phyloP scores from a whole-genome alignment of 2,329 filamentous ascomycete genomes.

The Magnaporthales sp. region DNA sequence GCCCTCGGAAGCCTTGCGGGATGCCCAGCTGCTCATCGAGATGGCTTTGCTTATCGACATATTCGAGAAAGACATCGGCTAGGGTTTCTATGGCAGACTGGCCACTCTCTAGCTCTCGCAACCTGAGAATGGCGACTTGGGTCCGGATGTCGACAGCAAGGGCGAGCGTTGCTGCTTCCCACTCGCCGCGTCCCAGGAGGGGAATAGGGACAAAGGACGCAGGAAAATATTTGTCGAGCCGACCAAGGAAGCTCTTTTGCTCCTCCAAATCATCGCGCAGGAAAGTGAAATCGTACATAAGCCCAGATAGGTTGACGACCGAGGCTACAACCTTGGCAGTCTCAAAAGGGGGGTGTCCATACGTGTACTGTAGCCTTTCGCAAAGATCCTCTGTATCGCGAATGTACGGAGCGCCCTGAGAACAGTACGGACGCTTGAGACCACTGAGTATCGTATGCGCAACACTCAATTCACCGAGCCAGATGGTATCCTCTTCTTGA shows the following conservation, averaged over 20 bases:
- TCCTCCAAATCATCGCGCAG: not conserved
- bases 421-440: not conserved
- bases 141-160: slow-evolving; percentile 2
- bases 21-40: not conserved
- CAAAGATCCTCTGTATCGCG: not conserved
- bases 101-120: not conserved
- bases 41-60: not conserved
- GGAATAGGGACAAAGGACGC: not conserved
- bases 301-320: slow-evolving; percentile 1
- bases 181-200: not conserved
- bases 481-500: not conserved
- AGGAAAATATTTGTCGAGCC: not conserved
- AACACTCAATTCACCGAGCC: not conserved
- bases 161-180: not conserved
- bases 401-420: not conserved
- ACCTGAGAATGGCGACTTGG: not conserved
- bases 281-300: slow-evolving; percentile 1
- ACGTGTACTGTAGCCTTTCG: not conserved
- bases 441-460: not conserved
- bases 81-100: not conserved
- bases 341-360: not conserved
- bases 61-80: not conserved
- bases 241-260: not conserved
- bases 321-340: not conserved
- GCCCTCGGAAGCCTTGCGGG: not conserved